These are phyloP conservation scores for Aspergillus floridensis DNA, from an alignment of 2,329 filamentous ascomycete genomes.

Conservation along the genomic window DNA sequence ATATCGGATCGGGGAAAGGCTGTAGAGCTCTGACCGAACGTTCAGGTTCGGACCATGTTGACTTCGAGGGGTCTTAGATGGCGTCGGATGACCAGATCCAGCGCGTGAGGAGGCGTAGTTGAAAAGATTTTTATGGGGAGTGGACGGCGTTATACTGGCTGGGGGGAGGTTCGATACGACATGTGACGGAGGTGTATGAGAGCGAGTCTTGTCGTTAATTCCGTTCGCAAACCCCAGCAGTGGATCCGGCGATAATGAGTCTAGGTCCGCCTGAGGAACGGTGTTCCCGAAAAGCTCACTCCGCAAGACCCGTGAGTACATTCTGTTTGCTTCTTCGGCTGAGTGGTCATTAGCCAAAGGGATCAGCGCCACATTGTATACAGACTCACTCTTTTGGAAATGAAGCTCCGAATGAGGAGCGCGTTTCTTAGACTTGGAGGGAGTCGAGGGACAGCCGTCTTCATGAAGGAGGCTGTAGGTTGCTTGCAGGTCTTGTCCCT, in stretches of 20 bases:
- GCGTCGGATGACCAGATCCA: conserved; percentile 78
- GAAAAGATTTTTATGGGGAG: conserved; percentile 96
- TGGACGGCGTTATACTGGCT: conserved; percentile 79
- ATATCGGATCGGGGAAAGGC: conserved; percentile 86
- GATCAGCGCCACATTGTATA: conserved; percentile 5
- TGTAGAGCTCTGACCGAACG: conserved; percentile 89
- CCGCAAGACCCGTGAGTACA: conserved; percentile 81
- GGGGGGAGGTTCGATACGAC: conserved; percentile 64
- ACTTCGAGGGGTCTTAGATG: conserved; percentile 83
- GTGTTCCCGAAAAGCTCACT: conserved; percentile 90
- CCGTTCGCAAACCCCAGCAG: conserved; percentile 45
- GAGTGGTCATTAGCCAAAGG: conserved; percentile 3
- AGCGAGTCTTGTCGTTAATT: conserved; percentile 65
- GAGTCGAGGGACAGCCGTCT: conserved; percentile 87
- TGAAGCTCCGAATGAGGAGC: conserved; percentile 86
- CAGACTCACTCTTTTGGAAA: conserved; percentile 78
- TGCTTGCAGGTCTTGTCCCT: conserved; percentile 88
- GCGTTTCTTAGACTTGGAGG: conserved; percentile 79
- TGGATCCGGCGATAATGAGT: conserved; percentile 61
- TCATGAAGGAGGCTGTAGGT: conserved; percentile 91
- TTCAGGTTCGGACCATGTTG: conserved; percentile 86
- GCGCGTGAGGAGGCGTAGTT: conserved; percentile 78
- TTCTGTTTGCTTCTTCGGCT: conserved; percentile 93
- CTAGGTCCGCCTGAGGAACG: conserved; percentile 74
- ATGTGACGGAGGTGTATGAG: conserved; percentile 76